Evolutionary conservation across 192 early-diverging fungal species (phyloP), one percentile per base, ranked within the genome.

Genomic region (Chytriomyces confervae): DNA sequence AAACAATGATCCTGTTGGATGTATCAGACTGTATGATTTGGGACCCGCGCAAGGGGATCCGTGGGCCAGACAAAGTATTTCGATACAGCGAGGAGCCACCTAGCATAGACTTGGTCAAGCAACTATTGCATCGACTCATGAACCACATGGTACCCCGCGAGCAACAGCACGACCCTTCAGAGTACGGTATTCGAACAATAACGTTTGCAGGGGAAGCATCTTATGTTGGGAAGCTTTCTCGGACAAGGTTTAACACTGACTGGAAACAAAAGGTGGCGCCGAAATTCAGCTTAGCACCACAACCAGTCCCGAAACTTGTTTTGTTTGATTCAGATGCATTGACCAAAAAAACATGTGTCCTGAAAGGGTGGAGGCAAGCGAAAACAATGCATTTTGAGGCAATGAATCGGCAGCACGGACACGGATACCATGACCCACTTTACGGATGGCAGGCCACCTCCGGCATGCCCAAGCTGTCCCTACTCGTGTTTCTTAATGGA

Each of bases 361-460:
- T 72, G 69, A 9, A 16, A 60, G 69, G 50, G 8, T 72, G 69
- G 69, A 48, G 57, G 36, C n/a, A 18, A 27, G 69, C 29, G 24
- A 72, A 72, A 36, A 18, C 48, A 16, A 72, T 43, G 8, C 57
- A 27, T 60, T 72, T 72, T 44, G 69, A 72, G 44, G 20, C 16
- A 29, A n/a, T 57, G 48, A n/a, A 72, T 72, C 78, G 43, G 23
- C 16, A 1, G 53, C 13, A 11, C 7, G 77, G 77, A 29, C 77
- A 78, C 46, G 77, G 77, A 18, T 23, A 46, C 7, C 61, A 10
- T 47, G 43, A 78, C 61, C 6, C 5, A 11, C 13, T 23, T 2
- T 78, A 78, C 77, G 77, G 77, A 16, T 78, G 77, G 77, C 77
- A 78, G 29, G 43, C 76, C 5, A 78, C 77, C 6, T 53, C 76